Percentiles rank a stretch among this genome's conserved stretches.
phyloP scores from a whole-genome alignment of 140 eudicot genomes.

The Stevia rebaudiana region DNA sequence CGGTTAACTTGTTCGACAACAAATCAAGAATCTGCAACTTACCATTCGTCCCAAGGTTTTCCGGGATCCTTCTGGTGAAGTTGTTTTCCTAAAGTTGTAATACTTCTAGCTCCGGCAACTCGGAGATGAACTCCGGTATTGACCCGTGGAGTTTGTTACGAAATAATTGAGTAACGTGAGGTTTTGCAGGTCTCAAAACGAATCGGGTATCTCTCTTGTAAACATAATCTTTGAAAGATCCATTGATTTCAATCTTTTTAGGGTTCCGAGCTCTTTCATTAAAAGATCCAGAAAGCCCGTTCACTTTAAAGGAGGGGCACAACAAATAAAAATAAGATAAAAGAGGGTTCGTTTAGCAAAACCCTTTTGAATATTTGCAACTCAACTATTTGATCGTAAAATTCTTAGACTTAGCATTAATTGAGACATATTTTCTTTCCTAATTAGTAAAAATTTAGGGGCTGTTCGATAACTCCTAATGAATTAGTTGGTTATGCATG shows the following conservation, averaged over 20 bases:
- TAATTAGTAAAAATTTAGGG: no score
- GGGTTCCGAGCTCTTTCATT: slow-evolving; percentile 15
- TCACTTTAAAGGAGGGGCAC: no score
- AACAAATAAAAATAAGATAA: no score
- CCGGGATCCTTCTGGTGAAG: slow-evolving; percentile 48
- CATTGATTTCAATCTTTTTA: slow-evolving; percentile 35
- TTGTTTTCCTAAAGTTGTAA: slow-evolving; percentile 52
- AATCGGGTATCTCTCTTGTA: slow-evolving; percentile 38
- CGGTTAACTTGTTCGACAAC: slow-evolving; percentile 48
- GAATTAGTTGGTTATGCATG: no score
- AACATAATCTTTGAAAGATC: slow-evolving; percentile 44
- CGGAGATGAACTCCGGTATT: slow-evolving; percentile 45
- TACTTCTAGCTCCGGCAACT: slow-evolving; percentile 41
- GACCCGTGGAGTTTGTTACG: slow-evolving; percentile 52
- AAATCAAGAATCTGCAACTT: slow-evolving; percentile 35
- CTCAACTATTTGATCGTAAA: no score
- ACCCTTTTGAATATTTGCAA: no score
- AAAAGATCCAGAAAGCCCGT: no score
- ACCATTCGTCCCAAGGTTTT: slow-evolving; percentile 32
- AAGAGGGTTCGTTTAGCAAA: no score
- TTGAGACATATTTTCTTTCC: no score
- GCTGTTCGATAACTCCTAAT: no score
- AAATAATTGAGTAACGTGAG: slow-evolving; percentile 42
- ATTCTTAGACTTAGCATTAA: no score
- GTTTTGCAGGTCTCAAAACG: slow-evolving; percentile 16